These are phyloP conservation scores for Salix koriyanagi DNA, from an alignment of 345 rosid species.

Conservation along the genomic window DNA sequence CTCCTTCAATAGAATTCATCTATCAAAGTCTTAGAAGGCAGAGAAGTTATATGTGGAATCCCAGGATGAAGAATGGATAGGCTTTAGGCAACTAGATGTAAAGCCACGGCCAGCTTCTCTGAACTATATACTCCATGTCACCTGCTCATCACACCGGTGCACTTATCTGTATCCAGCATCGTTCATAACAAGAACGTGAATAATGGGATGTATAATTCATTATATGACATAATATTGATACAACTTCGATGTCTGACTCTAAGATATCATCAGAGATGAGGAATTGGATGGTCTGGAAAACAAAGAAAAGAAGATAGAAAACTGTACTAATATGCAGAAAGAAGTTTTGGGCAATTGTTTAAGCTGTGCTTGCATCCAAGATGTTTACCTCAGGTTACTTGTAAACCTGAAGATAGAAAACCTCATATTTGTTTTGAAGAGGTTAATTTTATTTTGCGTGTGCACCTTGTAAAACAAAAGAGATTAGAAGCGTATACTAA, in stretches of 20 bases:
- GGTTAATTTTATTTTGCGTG: neutral
- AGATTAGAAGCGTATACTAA: neutral
- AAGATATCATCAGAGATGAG: constrained; percentile 68
- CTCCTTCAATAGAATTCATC: neutral
- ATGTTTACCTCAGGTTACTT: neutral
- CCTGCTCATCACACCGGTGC: neutral
- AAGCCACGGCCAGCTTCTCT: neutral
- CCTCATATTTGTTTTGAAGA: neutral
- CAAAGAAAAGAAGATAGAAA: constrained; percentile 54
- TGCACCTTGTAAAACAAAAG: neutral
- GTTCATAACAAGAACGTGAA: too few species aligned
- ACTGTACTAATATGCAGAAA: constrained; percentile 69
- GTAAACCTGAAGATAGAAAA: too few species aligned
- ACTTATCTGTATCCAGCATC: neutral
- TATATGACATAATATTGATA: too few species aligned
- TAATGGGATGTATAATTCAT: too few species aligned
- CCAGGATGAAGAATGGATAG: neutral
- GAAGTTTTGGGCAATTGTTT: constrained; percentile 73
- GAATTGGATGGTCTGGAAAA: constrained; percentile 54
- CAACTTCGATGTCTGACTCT: too few species aligned
- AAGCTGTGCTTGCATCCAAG: constrained; percentile 1
- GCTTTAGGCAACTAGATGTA: neutral
- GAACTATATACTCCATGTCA: neutral
- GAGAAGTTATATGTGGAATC: constrained; percentile 1
- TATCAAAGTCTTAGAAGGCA: neutral